These are phyloP conservation scores for Kluyveromyces sp. DNA, from an alignment of 1,139 yeast species.

Conservation along the genomic window DNA sequence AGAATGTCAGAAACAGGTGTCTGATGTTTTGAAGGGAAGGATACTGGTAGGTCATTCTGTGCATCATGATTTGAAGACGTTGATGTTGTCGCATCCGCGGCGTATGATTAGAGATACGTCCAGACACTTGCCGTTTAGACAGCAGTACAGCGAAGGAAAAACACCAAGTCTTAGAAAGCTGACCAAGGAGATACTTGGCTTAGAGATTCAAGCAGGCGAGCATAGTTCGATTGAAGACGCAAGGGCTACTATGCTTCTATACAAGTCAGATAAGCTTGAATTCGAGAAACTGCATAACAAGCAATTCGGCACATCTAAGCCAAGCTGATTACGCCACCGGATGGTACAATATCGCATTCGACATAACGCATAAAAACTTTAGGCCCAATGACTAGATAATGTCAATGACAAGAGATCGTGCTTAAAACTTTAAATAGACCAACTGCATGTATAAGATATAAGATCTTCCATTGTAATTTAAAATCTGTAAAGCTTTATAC, in stretches of 20 bases:
- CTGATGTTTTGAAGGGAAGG: constrained; percentile 42
- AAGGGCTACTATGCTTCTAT: constrained; percentile 74
- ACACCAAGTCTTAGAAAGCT: constrained; percentile 69
- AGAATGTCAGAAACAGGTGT: constrained; percentile 55
- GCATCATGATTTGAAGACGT: constrained; percentile 64
- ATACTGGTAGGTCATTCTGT: constrained; percentile 82
- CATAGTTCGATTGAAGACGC: constrained; percentile 94
- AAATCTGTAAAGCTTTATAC: neutral
- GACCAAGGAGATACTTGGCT: constrained; percentile 47
- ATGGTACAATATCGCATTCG: no score
- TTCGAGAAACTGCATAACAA: constrained; percentile 41
- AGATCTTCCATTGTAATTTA: neutral
- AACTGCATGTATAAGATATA: neutral
- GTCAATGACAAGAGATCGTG: no score
- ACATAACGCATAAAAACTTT: no score
- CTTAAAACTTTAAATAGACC: neutral
- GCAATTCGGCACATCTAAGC: constrained; percentile 7
- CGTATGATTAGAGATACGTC: constrained; percentile 69
- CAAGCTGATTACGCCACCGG: neutral
- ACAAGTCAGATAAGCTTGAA: constrained; percentile 52
- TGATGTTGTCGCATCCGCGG: constrained; percentile 63
- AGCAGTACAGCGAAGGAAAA: constrained; percentile 49
- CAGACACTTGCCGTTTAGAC: constrained; percentile 49
- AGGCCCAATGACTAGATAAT: no score
- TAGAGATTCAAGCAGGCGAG: constrained; percentile 64